Evolutionary conservation across 1,139 yeast genomes (phyloP).

Genomic region (Kodamaea ohmeri): DNA sequence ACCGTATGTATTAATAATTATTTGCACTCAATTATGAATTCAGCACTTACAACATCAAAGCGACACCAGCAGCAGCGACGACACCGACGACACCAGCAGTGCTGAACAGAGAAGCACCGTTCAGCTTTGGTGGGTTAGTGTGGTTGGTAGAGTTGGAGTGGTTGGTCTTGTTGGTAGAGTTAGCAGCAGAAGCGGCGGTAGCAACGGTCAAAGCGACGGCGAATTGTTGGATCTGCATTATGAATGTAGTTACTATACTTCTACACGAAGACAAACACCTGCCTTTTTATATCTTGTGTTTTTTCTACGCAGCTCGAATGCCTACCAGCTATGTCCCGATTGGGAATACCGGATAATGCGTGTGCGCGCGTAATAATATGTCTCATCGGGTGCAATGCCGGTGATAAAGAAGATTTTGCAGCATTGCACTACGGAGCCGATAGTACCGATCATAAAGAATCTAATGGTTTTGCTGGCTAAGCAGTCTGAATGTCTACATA

Average conservation of each 20-base stretch:
- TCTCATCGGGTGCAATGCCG: no score
- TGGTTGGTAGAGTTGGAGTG: slow-evolving; percentile 17
- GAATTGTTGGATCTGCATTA: slow-evolving; percentile 47
- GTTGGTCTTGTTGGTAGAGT: slow-evolving; percentile 26
- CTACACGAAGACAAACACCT: not conserved
- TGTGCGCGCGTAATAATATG: not conserved
- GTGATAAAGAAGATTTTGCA: no score
- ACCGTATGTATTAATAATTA: slow-evolving; percentile 1
- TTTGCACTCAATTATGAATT: not conserved
- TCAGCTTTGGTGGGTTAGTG: slow-evolving; percentile 24
- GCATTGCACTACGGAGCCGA: no score
- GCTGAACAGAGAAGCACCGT: slow-evolving; percentile 26
- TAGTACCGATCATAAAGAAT: no score
- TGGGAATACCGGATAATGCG: not conserved
- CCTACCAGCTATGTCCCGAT: not conserved
- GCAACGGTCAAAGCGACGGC: slow-evolving; percentile 45
- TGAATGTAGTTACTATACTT: slow-evolving; percentile 8
- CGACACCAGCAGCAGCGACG: slow-evolving; percentile 47
- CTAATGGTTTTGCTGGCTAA: no score
- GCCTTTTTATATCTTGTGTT: slow-evolving; percentile 6
- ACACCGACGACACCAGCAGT: slow-evolving; percentile 45
- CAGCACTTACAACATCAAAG: slow-evolving; percentile 39
- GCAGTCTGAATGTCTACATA: no score
- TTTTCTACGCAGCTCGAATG: not conserved
- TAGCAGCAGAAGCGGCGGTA: slow-evolving; percentile 45